Evolutionary conservation across 345 rosid species (phyloP), one percentile per base, ranked within the genome.

Genomic region (Eucalyptus lansdowneana): DNA sequence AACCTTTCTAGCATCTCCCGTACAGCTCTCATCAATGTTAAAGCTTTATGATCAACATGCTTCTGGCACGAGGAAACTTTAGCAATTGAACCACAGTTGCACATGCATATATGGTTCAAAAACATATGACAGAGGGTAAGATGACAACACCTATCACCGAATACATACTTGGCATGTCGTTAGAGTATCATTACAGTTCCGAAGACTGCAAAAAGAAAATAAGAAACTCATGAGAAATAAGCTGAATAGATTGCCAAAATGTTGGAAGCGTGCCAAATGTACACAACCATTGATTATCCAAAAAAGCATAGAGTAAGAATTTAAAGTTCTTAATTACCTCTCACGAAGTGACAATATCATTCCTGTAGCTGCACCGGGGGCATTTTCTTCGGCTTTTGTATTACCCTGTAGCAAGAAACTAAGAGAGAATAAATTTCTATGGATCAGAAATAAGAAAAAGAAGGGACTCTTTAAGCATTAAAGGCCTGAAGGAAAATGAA

Each of bases 281-380:
- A 76, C 83, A 76, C 5, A 7, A 19, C 83, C 83, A 37, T 6
- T 37, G 4, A 19, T 76, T 76, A 17, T 76, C 27, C 27, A 76
- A 76, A 76, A 37, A 76, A 76, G 14, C 83, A 76, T 37, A 37
- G 45, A 72, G 45, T 1, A 76, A 37, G 83, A 76, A 76, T 76
- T 69, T 76, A 19, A 37, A 37, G 83, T 21, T 76, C 83, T 76
- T 19, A 76, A 21, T 76, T 92, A 98, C 99, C 99, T 96, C 94
- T 95, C 98, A 87, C 98, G 97, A 88, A 97, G 97, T 47, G 96
- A 89, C 92, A 98, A 93, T 91, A 97, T 97, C 99, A 96, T 96
- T 80, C 96, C 95, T 29, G 98, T 96, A 42, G 96, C 92, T 47
- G 91, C 96, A 89, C 97, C 97, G 34, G 96, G 96, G 29, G 97